Evolutionary conservation across 2,329 filamentous ascomycete species (phyloP).

Genomic region (Claviceps paspali): DNA sequence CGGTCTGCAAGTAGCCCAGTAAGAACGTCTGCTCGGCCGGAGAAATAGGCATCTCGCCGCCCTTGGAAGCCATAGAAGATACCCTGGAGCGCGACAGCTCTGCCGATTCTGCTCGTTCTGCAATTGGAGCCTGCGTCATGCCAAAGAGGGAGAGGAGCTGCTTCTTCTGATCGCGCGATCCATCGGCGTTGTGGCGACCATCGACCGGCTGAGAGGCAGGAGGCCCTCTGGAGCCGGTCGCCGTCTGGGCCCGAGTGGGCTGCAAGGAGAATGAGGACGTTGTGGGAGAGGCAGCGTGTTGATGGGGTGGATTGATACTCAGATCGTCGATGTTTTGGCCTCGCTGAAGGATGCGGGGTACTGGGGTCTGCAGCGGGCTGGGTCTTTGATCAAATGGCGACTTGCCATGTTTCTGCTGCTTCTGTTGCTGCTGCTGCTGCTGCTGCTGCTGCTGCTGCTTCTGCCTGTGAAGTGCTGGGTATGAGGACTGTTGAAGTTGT

Average conservation of each 20-base stretch:
- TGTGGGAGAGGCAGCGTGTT: conserved; percentile 10
- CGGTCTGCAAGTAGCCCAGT: conserved; percentile 54
- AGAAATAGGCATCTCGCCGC: conserved; percentile 38
- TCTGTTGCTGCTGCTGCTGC: neutral
- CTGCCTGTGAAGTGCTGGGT: conserved; percentile 3
- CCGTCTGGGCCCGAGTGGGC: conserved; percentile 5
- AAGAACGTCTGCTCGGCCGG: conserved; percentile 63
- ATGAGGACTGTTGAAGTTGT: conserved; percentile 7
- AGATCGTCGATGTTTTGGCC: conserved; percentile 16
- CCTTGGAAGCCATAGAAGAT: conserved; percentile 28
- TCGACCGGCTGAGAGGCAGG: neutral
- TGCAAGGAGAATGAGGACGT: conserved; percentile 9
- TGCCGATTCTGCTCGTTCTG: neutral
- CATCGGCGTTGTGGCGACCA: conserved; percentile 10
- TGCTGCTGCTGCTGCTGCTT: conserved; percentile 1
- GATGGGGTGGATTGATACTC: neutral
- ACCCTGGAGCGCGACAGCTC: conserved; percentile 20
- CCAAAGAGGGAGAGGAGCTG: conserved; percentile 48
- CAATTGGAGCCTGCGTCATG: conserved; percentile 17
- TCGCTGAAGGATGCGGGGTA: conserved; percentile 21
- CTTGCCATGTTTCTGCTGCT: neutral
- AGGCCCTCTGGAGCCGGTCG: neutral
- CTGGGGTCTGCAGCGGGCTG: conserved; percentile 8
- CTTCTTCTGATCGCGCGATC: conserved; percentile 18
- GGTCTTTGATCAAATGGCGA: neutral